These are phyloP conservation scores for Purpureocillium takamizusanense DNA, from an alignment of 2,329 filamentous ascomycete genomes.

Conservation along the genomic window DNA sequence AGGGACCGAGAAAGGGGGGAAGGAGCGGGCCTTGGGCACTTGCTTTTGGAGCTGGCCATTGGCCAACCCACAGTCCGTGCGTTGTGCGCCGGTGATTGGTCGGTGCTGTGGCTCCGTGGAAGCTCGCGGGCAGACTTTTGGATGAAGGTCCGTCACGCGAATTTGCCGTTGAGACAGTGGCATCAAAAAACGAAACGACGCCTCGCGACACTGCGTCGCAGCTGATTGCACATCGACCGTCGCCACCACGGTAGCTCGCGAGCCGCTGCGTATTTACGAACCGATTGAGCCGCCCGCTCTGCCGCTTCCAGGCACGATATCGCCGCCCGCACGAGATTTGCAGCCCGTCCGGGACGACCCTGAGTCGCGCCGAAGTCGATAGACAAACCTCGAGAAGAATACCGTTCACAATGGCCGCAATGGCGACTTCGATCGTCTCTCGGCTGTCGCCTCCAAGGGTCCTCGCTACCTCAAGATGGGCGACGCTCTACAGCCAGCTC, in stretches of 20 bases:
- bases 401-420: constrained; percentile 31
- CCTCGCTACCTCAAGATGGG: constrained; percentile 31
- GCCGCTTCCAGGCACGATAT: no score
- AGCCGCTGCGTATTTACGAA: no score
- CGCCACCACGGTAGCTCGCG: no score
- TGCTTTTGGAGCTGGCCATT: constrained; percentile 18
- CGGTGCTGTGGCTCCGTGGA: constrained; percentile 13
- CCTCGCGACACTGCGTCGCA: no score
- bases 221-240: no score
- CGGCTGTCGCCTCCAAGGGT: constrained; percentile 4
- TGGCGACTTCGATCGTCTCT: no score
- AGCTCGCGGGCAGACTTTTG: constrained; percentile 23
- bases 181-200: background rate
- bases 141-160: constrained; percentile 4
- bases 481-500: constrained; percentile 34
- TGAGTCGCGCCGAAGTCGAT: background rate
- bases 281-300: no score
- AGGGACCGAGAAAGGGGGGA: constrained; percentile 35
- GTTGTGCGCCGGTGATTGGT: constrained; percentile 18
- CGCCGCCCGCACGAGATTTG: no score
- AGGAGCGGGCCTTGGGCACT: constrained; percentile 15
- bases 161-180: constrained; percentile 5
- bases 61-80: constrained; percentile 7
- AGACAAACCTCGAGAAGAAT: background rate
- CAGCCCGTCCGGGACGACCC: background rate